Conservation (phyloP, 2,329 filamentous ascomycete genomes). For the Aspergillus ochraceus region DNA sequence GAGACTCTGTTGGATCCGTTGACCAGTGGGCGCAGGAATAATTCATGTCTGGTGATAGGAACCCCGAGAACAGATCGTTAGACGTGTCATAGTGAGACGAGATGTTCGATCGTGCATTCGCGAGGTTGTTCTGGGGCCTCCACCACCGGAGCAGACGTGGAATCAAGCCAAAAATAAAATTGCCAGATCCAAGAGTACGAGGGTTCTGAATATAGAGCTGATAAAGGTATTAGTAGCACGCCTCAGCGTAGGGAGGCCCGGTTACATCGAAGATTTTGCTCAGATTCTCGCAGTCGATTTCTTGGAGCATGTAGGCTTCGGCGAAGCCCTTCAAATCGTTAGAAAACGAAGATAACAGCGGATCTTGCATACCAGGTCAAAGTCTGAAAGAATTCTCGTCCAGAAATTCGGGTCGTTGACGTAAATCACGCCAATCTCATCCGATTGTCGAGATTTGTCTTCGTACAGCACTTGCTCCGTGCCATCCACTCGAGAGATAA, state of each 20-base stretch:
- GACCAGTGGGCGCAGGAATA: conserved; percentile 60
- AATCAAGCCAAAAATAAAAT: conserved; percentile 6
- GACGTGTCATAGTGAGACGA: conserved; percentile 74
- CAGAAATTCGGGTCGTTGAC: not conserved
- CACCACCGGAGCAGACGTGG: conserved; percentile 49
- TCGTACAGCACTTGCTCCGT: not conserved
- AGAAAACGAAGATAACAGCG: not conserved
- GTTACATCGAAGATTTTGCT: conserved; percentile 66
- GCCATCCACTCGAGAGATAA: not conserved
- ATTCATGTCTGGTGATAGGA: conserved; percentile 28
- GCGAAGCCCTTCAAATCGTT: conserved; percentile 57
- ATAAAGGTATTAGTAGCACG: not conserved
- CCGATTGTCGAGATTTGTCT: not conserved
- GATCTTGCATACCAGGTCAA: not conserved
- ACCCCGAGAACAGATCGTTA: conserved; percentile 26
- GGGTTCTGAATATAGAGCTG: conserved; percentile 71
- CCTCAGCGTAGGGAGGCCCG: too few relatives aligned
- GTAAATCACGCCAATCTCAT: not conserved
- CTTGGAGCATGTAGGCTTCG: conserved; percentile 71
- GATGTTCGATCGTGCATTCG: conserved; percentile 64
- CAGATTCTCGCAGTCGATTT: conserved; percentile 66
- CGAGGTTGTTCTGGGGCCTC: conserved; percentile 57
- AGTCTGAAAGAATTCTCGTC: not conserved
- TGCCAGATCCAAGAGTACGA: conserved; percentile 31
- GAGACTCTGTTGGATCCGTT: conserved; percentile 54